phyloP scores from a whole-genome alignment of 495 filamentous ascomycete genomes.

The Bathelium albidoporum region DNA sequence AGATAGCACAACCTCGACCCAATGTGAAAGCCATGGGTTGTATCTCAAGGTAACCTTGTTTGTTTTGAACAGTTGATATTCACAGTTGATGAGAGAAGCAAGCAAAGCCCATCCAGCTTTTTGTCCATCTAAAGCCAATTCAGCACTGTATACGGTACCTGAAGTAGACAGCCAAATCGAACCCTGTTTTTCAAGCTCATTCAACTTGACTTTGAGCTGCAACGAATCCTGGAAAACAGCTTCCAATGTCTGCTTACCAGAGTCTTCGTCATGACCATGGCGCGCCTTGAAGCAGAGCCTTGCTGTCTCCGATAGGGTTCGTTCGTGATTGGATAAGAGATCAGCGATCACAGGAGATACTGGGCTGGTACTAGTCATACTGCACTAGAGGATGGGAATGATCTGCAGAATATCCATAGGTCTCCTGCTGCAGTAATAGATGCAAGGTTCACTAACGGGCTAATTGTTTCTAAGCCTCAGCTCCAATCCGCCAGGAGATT shows the following conservation, averaged over 20 bases:
- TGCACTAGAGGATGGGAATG: neutral
- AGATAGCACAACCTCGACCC: conserved; percentile 31
- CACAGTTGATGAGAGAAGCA: conserved; percentile 20
- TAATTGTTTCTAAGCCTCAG: neutral
- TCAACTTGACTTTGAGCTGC: conserved; percentile 21
- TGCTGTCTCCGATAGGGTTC: neutral
- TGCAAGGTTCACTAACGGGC: neutral
- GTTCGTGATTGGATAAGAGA: neutral
- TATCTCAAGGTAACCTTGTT: conserved; percentile 18
- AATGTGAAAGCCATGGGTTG: conserved; percentile 36
- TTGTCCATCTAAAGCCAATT: neutral
- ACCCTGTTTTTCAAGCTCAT: conserved; percentile 18
- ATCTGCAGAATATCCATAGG: neutral
- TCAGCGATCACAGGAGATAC: neutral
- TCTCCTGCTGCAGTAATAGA: too few species aligned
- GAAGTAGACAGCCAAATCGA: neutral
- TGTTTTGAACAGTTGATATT: conserved; percentile 20
- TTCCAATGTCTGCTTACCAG: neutral
- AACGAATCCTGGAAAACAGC: conserved; percentile 17
- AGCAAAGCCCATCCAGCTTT: conserved; percentile 8
- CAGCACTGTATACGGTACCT: neutral
- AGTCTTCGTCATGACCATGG: neutral
- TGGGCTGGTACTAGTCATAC: neutral
- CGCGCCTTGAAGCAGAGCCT: neutral
- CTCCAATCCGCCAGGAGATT: neutral